A percentile compares a stretch with the other conserved stretches of the same genome.
phyloP scores from a whole-genome alignment of 129 eudicot genomes.

The Chrysanthemum lavandulifolium region DNA sequence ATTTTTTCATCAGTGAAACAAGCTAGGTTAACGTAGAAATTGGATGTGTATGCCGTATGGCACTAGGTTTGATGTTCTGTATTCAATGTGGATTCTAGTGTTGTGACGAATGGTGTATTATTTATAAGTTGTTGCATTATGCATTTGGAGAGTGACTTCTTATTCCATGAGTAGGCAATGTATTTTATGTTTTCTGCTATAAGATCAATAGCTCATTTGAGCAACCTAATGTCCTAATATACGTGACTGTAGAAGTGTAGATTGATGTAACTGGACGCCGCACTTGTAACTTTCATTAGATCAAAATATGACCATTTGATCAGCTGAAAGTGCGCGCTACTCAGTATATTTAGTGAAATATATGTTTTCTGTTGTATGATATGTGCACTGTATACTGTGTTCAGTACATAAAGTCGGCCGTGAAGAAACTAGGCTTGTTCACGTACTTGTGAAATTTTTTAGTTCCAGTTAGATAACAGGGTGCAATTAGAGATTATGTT shows the following conservation, averaged over 20 bases:
- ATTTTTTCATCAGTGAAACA: not conserved
- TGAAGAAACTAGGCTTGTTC: slow-evolving; percentile 13
- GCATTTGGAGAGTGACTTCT: not conserved
- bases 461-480: slow-evolving; percentile 4
- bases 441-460: not conserved
- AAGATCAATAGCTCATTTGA: slow-evolving; percentile 2
- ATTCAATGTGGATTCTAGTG: slow-evolving; percentile 8
- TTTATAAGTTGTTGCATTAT: not conserved
- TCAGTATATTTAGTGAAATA: not conserved
- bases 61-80: not conserved
- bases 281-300: slow-evolving; percentile 6
- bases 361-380: not conserved
- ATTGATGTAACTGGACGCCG: slow-evolving; percentile 12
- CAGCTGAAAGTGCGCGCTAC: too few relatives aligned
- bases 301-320: not conserved
- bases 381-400: not conserved
- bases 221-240: not conserved
- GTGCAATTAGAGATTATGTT: slow-evolving; percentile 3
- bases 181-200: slow-evolving; percentile 7
- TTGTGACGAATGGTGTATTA: slow-evolving; percentile 7
- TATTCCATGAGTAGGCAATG: slow-evolving; percentile 14
- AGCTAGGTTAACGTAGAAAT: not conserved
- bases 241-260: not conserved
- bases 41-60: slow-evolving; percentile 5
- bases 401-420: not conserved